These are phyloP conservation scores for Fistulinella staudtii DNA, from an alignment of 1,284 basidiomycete species.

Conservation along the genomic window DNA sequence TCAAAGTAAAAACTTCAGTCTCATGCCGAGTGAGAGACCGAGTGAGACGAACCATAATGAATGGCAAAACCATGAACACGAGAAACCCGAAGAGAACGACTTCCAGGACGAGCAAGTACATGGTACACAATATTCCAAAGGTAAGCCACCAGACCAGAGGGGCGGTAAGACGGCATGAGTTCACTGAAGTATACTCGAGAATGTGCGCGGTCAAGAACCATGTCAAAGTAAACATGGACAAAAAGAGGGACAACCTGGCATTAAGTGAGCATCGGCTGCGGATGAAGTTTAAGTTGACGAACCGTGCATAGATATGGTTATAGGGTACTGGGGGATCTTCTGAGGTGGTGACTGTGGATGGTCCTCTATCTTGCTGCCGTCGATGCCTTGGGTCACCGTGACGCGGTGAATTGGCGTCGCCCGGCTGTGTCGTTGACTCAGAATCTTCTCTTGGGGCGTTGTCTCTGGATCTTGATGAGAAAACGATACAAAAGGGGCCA, in stretches of 20 bases:
- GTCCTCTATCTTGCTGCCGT: constrained; percentile 25
- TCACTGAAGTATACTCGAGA: constrained; percentile 67
- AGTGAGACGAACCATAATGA: constrained; percentile 59
- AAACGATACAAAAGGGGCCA: background rate
- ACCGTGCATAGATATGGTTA: constrained; percentile 39
- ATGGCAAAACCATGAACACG: constrained; percentile 71
- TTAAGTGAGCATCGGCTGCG: constrained; percentile 1
- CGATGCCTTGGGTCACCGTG: constrained; percentile 19
- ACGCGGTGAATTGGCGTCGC: constrained; percentile 13
- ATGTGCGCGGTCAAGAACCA: constrained; percentile 81
- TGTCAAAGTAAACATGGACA: constrained; percentile 63
- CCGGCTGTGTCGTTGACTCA: constrained; percentile 22
- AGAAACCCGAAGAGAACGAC: constrained; percentile 67
- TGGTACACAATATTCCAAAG: constrained; percentile 72
- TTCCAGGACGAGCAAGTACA: constrained; percentile 72
- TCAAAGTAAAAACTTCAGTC: constrained; percentile 10
- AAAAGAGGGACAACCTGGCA: constrained; percentile 55
- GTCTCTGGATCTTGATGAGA: constrained; percentile 23
- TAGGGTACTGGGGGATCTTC: constrained; percentile 32
- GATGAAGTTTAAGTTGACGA: constrained; percentile 15
- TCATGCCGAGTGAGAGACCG: background rate
- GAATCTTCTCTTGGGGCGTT: constrained; percentile 26
- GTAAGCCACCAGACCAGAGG: constrained; percentile 82
- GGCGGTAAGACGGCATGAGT: constrained; percentile 63
- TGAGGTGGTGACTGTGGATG: constrained; percentile 14